Base-by-base conservation (phyloP, 768 basidiomycete species). In the Russula lepida region DNA sequence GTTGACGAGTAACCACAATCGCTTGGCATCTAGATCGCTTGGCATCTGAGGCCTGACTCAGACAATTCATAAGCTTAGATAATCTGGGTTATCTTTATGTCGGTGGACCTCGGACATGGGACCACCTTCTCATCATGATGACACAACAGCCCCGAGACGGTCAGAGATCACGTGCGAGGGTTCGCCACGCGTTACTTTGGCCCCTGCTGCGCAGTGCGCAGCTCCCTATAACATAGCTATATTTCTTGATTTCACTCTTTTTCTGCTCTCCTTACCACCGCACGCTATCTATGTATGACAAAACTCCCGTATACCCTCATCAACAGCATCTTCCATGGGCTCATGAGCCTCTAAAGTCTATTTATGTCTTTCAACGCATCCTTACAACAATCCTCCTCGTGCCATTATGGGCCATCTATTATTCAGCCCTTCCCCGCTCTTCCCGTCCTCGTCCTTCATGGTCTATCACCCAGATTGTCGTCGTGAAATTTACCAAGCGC, bases 401-500 rank as follows among this genome's bases (percentile, higher is more conserved):
- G 15, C 77, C 77, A 2, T 67, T 70, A 51, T 83, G 80, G 80
- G 73, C 68, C 17, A 23, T 74, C 19, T 77, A 75, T 64, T 81
- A 82, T 64, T 32, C 70, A 21, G n/a, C 79, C 35, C 56, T 79
- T 17, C 80, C 80, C 1, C 71, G 74, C n/a, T 70, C 70, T 21
- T 71, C 68, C 44, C 74, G 80, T 23, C 81, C 81, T n/a, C 74
- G 81, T 4, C 65, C 72, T 23, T 80, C 79, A 0, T 82, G 81
- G 80, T 76, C 75, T 9, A 62, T 83, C 43, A 72, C 73, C 28
- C 80, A 81, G 68, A 74, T 80, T 44, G 68, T 83, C 64, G 72
- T 77, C 58, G 78, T 81, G 66, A 77, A 78, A 63, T 83, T 81
- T 65, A 81, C 76, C 0, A 75, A 78, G 37, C 75, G 81, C 37